Percentiles rank a stretch among this genome's conserved stretches.
These are phyloP conservation scores for Picochlorum sp. DNA, from an alignment of 139 green algal species.

Conservation along the genomic window DNA sequence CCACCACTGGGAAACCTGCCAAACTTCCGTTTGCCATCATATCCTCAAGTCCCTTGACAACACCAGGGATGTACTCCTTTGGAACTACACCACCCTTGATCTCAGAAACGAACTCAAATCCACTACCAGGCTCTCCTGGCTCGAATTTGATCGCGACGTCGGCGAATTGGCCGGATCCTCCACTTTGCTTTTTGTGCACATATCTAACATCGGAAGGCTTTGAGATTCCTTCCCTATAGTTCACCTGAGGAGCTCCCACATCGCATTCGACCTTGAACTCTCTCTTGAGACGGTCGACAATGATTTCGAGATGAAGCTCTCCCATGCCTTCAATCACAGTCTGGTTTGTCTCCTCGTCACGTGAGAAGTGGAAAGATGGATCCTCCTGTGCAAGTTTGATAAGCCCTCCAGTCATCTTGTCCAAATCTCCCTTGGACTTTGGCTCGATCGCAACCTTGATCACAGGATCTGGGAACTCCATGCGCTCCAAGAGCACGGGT, in stretches of 20 bases:
- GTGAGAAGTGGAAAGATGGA: conserved; percentile 75
- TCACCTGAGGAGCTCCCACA: conserved; percentile 88
- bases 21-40: conserved; percentile 84
- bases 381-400: conserved; percentile 98
- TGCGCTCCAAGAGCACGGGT: conserved; percentile 94
- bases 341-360: conserved; percentile 95
- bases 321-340: conserved; percentile 98
- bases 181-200: conserved; percentile 99
- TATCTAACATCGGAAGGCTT: conserved; percentile 71
- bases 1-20: conserved; percentile 93
- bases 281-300: conserved; percentile 90
- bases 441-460: conserved; percentile 99
- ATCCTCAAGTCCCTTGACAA: conserved; percentile 92
- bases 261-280: conserved; percentile 97
- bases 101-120: conserved; percentile 90
- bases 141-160: conserved; percentile 93
- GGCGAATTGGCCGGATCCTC: conserved; percentile 93
- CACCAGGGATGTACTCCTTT: conserved; percentile 99
- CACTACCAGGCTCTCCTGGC: conserved; percentile 84
- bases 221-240: conserved; percentile 97
- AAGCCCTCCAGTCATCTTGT: conserved; percentile 92
- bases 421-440: conserved; percentile 92
- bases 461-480: conserved; percentile 99
- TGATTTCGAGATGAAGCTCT: conserved; percentile 99
- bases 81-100: conserved; percentile 96